Conservation (phyloP, 495 filamentous ascomycete genomes). For the Penicillium cinerascens region DNA sequence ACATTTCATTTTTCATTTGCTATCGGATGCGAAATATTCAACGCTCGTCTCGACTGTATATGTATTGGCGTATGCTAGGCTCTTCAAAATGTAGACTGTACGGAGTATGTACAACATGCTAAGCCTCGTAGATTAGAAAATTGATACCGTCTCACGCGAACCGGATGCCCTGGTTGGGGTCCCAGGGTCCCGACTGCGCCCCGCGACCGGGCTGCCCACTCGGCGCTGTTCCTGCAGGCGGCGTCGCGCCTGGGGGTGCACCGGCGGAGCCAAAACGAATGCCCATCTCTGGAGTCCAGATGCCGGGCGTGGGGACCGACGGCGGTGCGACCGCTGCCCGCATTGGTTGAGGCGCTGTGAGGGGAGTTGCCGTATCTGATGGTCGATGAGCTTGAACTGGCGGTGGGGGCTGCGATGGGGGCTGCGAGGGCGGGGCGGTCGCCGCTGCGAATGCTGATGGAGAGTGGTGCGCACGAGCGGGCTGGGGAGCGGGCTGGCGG, state of each 20-base stretch:
- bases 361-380: constrained; percentile 28
- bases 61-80: not conserved
- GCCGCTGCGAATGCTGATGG: constrained; percentile 11
- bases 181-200: constrained; percentile 46
- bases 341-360: constrained; percentile 55
- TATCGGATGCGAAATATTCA: not conserved
- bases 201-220: constrained; percentile 15
- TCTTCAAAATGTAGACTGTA: not conserved
- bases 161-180: constrained; percentile 58
- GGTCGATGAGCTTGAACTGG: constrained; percentile 20
- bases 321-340: constrained; percentile 53
- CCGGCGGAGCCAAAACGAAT: constrained; percentile 61
- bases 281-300: constrained; percentile 77
- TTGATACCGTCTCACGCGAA: constrained; percentile 45
- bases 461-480: not conserved
- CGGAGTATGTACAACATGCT: not conserved
- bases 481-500: constrained; percentile 24
- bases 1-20: not conserved
- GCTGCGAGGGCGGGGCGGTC: constrained; percentile 26
- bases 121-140: not conserved
- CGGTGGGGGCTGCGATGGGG: constrained; percentile 30
- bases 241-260: constrained; percentile 13
- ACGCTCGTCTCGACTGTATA: not conserved
- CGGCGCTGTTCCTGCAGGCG: constrained; percentile 11
- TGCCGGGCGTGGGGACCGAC: constrained; percentile 49